Conservation (phyloP, 2,329 filamentous ascomycete species). For the Teratosphaeria pseudoeucalypti region DNA sequence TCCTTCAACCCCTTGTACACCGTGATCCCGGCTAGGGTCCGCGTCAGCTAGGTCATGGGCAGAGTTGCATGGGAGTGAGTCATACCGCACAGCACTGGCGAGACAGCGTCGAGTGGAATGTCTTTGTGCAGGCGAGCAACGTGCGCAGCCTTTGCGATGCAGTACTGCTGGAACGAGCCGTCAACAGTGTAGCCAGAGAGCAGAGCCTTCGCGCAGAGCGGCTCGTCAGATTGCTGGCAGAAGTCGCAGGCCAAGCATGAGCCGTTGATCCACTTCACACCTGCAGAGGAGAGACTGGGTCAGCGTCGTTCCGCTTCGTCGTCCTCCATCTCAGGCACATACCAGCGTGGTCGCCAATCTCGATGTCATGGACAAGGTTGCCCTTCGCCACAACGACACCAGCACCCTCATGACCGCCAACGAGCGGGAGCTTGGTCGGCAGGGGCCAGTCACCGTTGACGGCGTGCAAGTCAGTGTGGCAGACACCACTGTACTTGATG, state of each 20-base stretch:
- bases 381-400: slow-evolving; percentile 75
- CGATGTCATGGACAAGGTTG: slow-evolving; percentile 63
- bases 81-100: slow-evolving; percentile 52
- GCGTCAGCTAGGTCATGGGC: not conserved
- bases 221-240: slow-evolving; percentile 73
- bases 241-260: slow-evolving; percentile 74
- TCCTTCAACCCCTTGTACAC: slow-evolving; percentile 91
- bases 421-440: slow-evolving; percentile 68
- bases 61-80: not conserved
- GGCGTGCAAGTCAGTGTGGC: slow-evolving; percentile 75
- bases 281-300: slow-evolving; percentile 61
- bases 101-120: slow-evolving; percentile 62
- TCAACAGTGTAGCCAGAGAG: slow-evolving; percentile 90
- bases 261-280: slow-evolving; percentile 87
- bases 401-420: slow-evolving; percentile 71
- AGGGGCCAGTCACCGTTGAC: slow-evolving; percentile 85
- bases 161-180: slow-evolving; percentile 88
- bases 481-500: slow-evolving; percentile 82
- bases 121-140: slow-evolving; percentile 73
- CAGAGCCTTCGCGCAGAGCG: slow-evolving; percentile 63
- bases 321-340: not conserved
- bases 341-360: slow-evolving; percentile 39
- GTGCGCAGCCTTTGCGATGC: slow-evolving; percentile 75
- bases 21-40: slow-evolving; percentile 51
- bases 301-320: not conserved